phyloP scores from a whole-genome alignment of 2,329 filamentous ascomycete species.

The Claviceps sp. region DNA sequence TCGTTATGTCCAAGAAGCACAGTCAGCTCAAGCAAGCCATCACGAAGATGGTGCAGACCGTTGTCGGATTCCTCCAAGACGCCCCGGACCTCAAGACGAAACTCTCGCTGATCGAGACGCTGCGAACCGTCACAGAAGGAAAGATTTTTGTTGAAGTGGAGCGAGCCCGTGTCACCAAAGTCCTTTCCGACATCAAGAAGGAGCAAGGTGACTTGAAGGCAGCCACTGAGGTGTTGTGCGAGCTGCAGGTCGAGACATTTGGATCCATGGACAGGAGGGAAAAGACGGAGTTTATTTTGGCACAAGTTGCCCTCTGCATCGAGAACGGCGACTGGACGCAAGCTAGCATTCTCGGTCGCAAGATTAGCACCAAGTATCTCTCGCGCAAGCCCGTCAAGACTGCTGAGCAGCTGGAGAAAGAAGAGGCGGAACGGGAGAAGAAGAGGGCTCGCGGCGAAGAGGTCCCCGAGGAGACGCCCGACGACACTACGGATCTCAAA shows the following conservation, averaged over 20 bases:
- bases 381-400: conserved; percentile 83
- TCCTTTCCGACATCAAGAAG: conserved; percentile 96
- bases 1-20: conserved; percentile 97
- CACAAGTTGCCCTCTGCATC: conserved; percentile 89
- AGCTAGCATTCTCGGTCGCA: conserved; percentile 81
- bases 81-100: conserved; percentile 79
- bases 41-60: conserved; percentile 96
- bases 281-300: conserved; percentile 97
- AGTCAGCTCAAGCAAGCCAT: conserved; percentile 98
- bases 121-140: conserved; percentile 93
- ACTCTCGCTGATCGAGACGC: conserved; percentile 82
- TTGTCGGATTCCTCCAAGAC: conserved; percentile 81
- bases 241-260: conserved; percentile 97
- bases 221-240: conserved; percentile 85
- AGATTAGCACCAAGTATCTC: conserved; percentile 93
- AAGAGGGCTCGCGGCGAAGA: conserved; percentile 69
- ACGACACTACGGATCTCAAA: conserved; percentile 94
- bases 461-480: conserved; percentile 61
- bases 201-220: conserved; percentile 81
- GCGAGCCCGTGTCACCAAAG: conserved; percentile 85
- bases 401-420: conserved; percentile 77
- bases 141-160: conserved; percentile 99
- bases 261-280: conserved; percentile 94
- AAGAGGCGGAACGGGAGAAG: conserved; percentile 77
- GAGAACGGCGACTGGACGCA: conserved; percentile 94